A percentile compares a stretch with the other conserved stretches of the same genome.
Conservation (phyloP, 805 yeast genomes). For the Zygoascus flipseniorum region DNA sequence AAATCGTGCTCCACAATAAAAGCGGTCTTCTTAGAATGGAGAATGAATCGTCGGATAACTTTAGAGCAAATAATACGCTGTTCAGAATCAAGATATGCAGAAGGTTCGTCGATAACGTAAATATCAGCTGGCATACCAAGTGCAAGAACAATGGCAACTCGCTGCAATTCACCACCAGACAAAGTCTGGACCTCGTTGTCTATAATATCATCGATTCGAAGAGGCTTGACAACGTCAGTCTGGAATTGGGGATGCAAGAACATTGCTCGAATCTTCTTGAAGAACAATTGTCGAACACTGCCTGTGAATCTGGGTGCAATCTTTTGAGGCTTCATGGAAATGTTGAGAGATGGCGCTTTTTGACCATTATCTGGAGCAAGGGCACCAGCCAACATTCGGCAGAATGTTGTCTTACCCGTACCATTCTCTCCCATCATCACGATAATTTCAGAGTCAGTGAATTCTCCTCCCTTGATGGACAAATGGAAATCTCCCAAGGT, state of each 20-base stretch:
- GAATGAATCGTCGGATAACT: conserved; percentile 92
- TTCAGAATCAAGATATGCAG: conserved; percentile 97
- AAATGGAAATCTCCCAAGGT: conserved; percentile 95
- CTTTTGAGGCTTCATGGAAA: conserved; percentile 98
- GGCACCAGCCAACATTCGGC: conserved; percentile 91
- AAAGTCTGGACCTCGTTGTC: conserved; percentile 97
- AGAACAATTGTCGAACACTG: conserved; percentile 94
- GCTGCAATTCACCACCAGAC: conserved; percentile 99
- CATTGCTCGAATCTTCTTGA: conserved; percentile 90
- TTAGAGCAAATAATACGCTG: conserved; percentile 99
- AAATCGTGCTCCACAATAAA: conserved; percentile 99
- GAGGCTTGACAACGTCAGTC: conserved; percentile 94
- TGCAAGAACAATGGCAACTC: conserved; percentile 95
- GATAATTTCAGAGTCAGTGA: conserved; percentile 91
- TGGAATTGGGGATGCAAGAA: conserved; percentile 96
- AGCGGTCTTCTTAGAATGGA: conserved; percentile 98
- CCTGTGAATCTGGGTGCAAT: conserved; percentile 98
- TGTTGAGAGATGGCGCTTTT: conserved; percentile 79
- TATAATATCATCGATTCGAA: conserved; percentile 84
- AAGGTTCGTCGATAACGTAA: conserved; percentile 96
- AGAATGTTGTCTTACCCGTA: conserved; percentile 98
- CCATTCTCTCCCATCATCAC: conserved; percentile 99
- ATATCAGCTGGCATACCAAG: conserved; percentile 94
- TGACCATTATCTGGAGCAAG: conserved; percentile 75
- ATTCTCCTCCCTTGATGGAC: conserved; percentile 75